phyloP scores from a whole-genome alignment of 768 basidiomycete genomes.

The Ramaria rubella region DNA sequence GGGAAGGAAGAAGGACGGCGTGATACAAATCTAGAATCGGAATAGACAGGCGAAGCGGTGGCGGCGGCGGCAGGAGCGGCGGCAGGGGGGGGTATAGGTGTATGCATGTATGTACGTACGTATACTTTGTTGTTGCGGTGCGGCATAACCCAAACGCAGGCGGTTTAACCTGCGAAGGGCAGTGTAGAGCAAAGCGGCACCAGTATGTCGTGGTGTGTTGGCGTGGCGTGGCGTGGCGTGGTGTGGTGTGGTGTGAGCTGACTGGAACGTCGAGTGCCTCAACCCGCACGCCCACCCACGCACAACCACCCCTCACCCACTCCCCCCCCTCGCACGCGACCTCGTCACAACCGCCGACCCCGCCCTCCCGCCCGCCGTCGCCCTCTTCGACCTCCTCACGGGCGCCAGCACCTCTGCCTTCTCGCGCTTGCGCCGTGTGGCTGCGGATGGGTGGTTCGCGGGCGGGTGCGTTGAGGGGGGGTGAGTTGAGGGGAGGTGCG shows the following conservation, averaged over 20 bases:
- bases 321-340: not conserved
- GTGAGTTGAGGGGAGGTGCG: too few species aligned
- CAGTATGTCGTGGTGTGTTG: constrained; percentile 54
- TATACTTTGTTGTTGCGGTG: too few species aligned
- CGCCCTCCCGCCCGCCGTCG: not conserved
- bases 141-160: constrained; percentile 38
- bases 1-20: not conserved
- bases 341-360: not conserved
- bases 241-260: constrained; percentile 41
- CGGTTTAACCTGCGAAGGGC: constrained; percentile 31
- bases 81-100: too few species aligned
- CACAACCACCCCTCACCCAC: not conserved
- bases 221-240: constrained; percentile 51
- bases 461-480: too few species aligned
- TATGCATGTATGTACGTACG: too few species aligned
- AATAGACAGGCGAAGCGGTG: not conserved
- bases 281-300: too few species aligned
- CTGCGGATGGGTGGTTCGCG: too few species aligned
- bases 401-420: not conserved
- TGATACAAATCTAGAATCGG: constrained; percentile 2
- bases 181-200: constrained; percentile 40
- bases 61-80: too few species aligned
- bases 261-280: constrained; percentile 42
- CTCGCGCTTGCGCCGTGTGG: not conserved
- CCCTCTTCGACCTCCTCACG: constrained; percentile 4